These are phyloP conservation scores for Coemansia sp. DNA, from an alignment of 192 early-diverging fungal species.

Conservation along the genomic window DNA sequence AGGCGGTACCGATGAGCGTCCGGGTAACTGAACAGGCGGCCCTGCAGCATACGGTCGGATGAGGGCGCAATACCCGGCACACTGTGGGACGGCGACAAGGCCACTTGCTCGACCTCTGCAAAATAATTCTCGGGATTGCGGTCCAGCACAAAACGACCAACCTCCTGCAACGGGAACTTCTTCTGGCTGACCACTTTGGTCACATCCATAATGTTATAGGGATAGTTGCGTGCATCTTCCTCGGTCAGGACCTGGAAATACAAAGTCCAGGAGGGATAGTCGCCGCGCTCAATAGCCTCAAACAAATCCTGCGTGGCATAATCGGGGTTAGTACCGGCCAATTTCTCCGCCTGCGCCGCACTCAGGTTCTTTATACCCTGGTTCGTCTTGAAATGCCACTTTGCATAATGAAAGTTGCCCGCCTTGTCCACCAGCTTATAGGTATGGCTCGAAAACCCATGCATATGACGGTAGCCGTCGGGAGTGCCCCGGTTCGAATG, in stretches of 20 bases:
- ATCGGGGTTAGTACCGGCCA: constrained; percentile 53
- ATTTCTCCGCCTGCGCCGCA: constrained; percentile 48
- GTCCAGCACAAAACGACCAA: constrained; percentile 67
- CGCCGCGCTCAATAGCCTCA: constrained; percentile 56
- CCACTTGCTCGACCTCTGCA: constrained; percentile 68
- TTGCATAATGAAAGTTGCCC: constrained; percentile 62
- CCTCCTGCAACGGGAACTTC: constrained; percentile 56
- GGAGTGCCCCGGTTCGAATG: constrained; percentile 73
- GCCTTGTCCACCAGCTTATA: constrained; percentile 53
- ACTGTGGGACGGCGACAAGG: constrained; percentile 63
- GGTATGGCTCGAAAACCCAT: constrained; percentile 45
- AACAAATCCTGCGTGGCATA: constrained; percentile 59
- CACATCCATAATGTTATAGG: constrained; percentile 65
- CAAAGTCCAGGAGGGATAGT: constrained; percentile 61
- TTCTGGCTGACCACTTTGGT: constrained; percentile 65
- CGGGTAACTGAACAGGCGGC: constrained; percentile 67
- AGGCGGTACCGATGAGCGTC: constrained; percentile 66
- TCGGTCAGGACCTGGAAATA: constrained; percentile 58
- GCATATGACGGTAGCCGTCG: constrained; percentile 46
- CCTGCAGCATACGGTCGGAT: constrained; percentile 65
- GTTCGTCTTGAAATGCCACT: constrained; percentile 76
- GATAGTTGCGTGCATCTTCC: constrained; percentile 55
- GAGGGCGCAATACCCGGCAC: constrained; percentile 65
- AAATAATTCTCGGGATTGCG: constrained; percentile 71
- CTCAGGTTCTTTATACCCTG: constrained; percentile 55